These are phyloP conservation scores for Arthroderma uncinatum DNA, from an alignment of 2,329 filamentous ascomycete species.

Conservation along the genomic window DNA sequence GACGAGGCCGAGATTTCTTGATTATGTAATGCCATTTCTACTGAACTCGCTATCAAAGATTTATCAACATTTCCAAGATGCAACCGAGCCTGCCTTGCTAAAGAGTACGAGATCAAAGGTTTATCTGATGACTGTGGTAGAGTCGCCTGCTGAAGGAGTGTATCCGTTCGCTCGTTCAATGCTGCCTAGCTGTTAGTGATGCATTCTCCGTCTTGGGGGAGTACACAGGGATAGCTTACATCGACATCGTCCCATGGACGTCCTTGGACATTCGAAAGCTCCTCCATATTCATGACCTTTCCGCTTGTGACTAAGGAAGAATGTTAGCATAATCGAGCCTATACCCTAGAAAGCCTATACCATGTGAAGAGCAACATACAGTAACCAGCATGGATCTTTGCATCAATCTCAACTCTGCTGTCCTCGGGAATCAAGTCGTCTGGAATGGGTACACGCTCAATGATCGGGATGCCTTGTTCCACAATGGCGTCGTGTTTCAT, in stretches of 20 bases:
- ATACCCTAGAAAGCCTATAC: background rate
- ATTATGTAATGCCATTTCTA: slow-evolving; percentile 1
- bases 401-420: slow-evolving; percentile 95
- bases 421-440: slow-evolving; percentile 90
- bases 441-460: slow-evolving; percentile 81
- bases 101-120: background rate
- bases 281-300: slow-evolving; percentile 70
- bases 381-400: slow-evolving; percentile 86
- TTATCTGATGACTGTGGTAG: background rate
- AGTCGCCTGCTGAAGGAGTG: background rate
- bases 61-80: slow-evolving; percentile 1
- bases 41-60: background rate
- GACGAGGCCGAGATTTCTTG: background rate
- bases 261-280: slow-evolving; percentile 71
- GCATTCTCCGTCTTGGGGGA: background rate
- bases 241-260: slow-evolving; percentile 64
- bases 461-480: slow-evolving; percentile 54
- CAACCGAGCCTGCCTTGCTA: background rate
- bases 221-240: slow-evolving; percentile 11
- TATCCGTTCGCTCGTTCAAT: slow-evolving; percentile 4
- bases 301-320: slow-evolving; percentile 58
- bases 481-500: slow-evolving; percentile 46
- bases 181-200: slow-evolving; percentile 2
- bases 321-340: background rate
- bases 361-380: slow-evolving; percentile 22